Base-by-base conservation (phyloP, 2,329 filamentous ascomycete species). In the Purpureocillium takamizusanense region DNA sequence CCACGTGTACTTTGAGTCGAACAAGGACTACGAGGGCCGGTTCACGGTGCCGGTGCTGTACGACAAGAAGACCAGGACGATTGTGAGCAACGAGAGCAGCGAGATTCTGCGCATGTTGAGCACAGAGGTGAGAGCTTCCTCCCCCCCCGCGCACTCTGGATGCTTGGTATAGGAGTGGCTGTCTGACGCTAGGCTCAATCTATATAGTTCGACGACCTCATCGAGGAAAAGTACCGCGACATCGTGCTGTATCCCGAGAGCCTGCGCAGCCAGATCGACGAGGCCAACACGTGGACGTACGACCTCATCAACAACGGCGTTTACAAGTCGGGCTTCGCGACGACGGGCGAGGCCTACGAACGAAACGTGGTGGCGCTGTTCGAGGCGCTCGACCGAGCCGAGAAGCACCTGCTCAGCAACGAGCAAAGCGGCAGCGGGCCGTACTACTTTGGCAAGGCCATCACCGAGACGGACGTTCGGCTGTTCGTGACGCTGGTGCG, bases 51-150 rank as follows among this genome's bases (percentile, higher is more conserved):
- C 89, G 0, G 83, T 86, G 3, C 70, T 95, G 39, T 94, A 83
- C 65, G 86, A 94, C 63, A 86, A 78, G 64, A 79, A 83, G 65
- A 64, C 68, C 37, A 74, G 80, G 52, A 75, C 68, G 27, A 94
- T 95, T 53, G 88, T 95, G 45, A 92, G 74, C 74, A 95, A 95
- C 50, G 89, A 95, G 72, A 87, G 83, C 60, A 81, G 81, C 48
- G 89, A 95, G 66, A 95, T 95, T 57, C 80, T 95, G 58, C 81
- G 89, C 55, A 94, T 95, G 85, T 69, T 95, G 44, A 85, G 85
- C 56, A 73, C 72, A 31, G 85, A 78, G 52, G 87, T 87, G 37
- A 14, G 55, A n/a, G n/a, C n/a, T n/a, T n/a, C n/a, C n/a, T n/a
- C n/a, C n/a, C n/a, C n/a, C 40, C 25, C 21, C 21, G 10, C 7